Evolutionary conservation across 371 early-diverging fungal genomes (phyloP), one percentile per base, ranked within the genome.

Genomic region (Rhizopus delemar): DNA sequence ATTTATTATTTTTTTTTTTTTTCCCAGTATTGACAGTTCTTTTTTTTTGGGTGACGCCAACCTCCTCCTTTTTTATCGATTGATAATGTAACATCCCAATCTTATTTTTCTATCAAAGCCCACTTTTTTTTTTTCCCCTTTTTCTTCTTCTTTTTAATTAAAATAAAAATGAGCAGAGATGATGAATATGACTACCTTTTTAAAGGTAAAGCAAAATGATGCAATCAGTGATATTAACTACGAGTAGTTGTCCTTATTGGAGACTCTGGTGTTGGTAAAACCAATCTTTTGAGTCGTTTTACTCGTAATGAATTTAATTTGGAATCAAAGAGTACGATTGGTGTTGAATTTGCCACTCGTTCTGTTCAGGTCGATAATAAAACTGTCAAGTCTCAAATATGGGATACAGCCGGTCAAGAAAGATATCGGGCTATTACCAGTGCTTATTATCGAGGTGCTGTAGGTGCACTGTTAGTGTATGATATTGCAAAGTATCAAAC

Each of bases 231-330:
- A 36, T 2, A 22, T 51, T 36, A n/a, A 41, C 32, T 11, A 28
- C 6, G 41, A 8, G 22, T 15, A 94, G 98, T 99, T 79, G 99
- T 99, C 29, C 85, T 99, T 52, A 99, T 99, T 82, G 99, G 99
- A 46, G 99, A 99, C 75, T 97, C 99, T 29, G 98, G 99, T 39
- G 99, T 99, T 64, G 99, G 99, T 60, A 99, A 99, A 76, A 97
- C 99, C 64, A 98, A 98, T 79, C 89, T 99, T 32, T 90, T 99
- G 50, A 88, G 93, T 65, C 89, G 97, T 62, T 97, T 99, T 73
- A 97, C 98, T 33, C 88, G 95, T 66, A 93, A 97, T 80, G 96
- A 96, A 75, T 98, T 98, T 83, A 92, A 90, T 75, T 72, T 94
- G 66, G 96, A 95, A 66, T 93, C 96, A 59, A 97, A 97, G 78